Conservation (phyloP, 441 rosid genomes). For the Croton setiger region DNA sequence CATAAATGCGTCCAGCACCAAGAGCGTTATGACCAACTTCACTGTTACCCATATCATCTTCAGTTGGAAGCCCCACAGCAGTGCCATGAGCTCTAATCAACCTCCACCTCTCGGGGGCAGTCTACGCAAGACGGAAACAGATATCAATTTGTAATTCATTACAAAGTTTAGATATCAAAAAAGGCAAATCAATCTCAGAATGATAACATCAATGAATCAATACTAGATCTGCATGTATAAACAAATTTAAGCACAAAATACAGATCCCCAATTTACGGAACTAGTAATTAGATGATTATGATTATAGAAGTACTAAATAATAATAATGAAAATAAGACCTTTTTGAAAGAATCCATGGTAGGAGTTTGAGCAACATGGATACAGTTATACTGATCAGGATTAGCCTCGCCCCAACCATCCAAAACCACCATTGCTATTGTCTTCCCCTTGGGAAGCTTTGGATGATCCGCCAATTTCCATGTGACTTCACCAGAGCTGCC, state of each 20-base stretch:
- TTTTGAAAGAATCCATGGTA: constrained; percentile 87
- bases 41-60: constrained; percentile 99
- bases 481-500: constrained; percentile 36
- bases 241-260: neutral
- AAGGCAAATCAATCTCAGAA: neutral
- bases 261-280: neutral
- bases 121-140: constrained; percentile 27
- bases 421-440: constrained; percentile 68
- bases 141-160: neutral
- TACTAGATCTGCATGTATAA: neutral
- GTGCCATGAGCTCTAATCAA: constrained; percentile 82
- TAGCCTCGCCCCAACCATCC: constrained; percentile 98
- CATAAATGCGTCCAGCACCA: constrained; percentile 92
- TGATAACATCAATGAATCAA: neutral
- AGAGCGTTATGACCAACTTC: constrained; percentile 99
- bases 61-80: constrained; percentile 95
- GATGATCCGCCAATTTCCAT: constrained; percentile 81
- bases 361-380: constrained; percentile 90
- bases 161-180: neutral
- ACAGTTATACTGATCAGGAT: constrained; percentile 77
- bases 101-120: constrained; percentile 77
- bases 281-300: neutral
- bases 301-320: too few relatives aligned
- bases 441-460: constrained; percentile 77
- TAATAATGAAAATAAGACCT: constrained; percentile 30